phyloP scores from a whole-genome alignment of 345 rosid species.

The Schrenkiella parvula region DNA sequence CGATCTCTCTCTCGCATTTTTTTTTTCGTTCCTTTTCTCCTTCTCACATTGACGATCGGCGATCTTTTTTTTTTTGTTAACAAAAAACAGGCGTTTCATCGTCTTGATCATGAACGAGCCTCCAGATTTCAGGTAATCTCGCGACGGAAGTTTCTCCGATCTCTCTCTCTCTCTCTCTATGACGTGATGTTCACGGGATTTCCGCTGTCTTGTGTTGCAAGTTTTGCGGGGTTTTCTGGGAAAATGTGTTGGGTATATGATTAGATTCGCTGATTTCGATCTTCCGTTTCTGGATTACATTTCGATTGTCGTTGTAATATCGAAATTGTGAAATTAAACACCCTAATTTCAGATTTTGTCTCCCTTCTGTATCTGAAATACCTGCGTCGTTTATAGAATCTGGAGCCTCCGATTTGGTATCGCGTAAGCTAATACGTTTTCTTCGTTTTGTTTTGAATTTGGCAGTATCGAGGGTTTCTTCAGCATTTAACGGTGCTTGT shows the following conservation, averaged over 20 bases:
- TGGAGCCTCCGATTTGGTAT: neutral
- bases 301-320: neutral
- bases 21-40: neutral
- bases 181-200: neutral
- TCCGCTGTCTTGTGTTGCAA: constrained; percentile 22
- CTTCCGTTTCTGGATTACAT: neutral
- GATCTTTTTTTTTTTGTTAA: neutral
- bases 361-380: neutral
- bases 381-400: neutral
- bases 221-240: neutral
- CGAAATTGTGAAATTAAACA: neutral
- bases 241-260: neutral
- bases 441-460: neutral
- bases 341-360: neutral
- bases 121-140: constrained; percentile 29
- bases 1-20: neutral
- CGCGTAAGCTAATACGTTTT: neutral
- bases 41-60: neutral
- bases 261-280: neutral
- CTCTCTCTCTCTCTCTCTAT: neutral
- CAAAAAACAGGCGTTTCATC: neutral
- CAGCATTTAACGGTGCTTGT: neutral
- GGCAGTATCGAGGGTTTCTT: neutral
- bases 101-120: constrained; percentile 25
- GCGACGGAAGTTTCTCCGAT: neutral